Percentiles rank a stretch among this genome's conserved stretches.
phyloP scores from a whole-genome alignment of 2,329 filamentous ascomycete genomes.

The Calycina herbarum region DNA sequence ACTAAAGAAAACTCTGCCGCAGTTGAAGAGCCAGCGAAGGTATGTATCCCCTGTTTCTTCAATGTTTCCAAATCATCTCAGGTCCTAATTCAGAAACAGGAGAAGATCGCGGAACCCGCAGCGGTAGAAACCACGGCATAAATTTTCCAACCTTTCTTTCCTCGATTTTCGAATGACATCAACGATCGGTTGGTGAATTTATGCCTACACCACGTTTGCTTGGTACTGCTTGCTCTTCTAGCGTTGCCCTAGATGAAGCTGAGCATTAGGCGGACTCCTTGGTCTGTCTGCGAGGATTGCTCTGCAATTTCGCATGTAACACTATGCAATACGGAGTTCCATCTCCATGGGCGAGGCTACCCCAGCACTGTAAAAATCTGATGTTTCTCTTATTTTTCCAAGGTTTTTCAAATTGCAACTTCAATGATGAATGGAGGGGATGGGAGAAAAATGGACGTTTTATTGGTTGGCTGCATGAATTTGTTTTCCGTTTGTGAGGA shows the following conservation, averaged over 20 bases:
- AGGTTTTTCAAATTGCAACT: conserved; percentile 33
- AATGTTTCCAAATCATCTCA: not conserved
- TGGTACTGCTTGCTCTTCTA: conserved; percentile 6
- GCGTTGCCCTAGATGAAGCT: conserved; percentile 10
- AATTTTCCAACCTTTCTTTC: not conserved
- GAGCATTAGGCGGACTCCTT: conserved; percentile 2
- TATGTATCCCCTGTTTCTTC: conserved; percentile 14
- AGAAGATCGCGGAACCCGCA: conserved; percentile 21
- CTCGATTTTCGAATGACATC: not conserved
- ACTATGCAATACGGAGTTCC: conserved; percentile 33
- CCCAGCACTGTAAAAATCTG: conserved; percentile 7
- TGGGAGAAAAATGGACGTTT: conserved; percentile 19
- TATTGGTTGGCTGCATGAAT: conserved; percentile 18
- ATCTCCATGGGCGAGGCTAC: conserved; percentile 23
- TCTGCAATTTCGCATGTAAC: conserved; percentile 33
- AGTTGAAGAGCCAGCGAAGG: conserved; percentile 28
- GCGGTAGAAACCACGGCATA: conserved; percentile 29
- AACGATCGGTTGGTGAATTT: conserved; percentile 17
- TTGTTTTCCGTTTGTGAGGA: not conserved
- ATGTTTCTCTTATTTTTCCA: conserved; percentile 29
- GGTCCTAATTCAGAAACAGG: conserved; percentile 21
- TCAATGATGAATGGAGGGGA: conserved; percentile 8
- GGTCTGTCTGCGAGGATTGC: conserved; percentile 25
- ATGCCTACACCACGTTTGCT: conserved; percentile 12
- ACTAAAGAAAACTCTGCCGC: conserved; percentile 31